These are phyloP conservation scores for Mucor velutinosus DNA, from an alignment of 371 early-diverging fungal genomes.

Conservation along the genomic window DNA sequence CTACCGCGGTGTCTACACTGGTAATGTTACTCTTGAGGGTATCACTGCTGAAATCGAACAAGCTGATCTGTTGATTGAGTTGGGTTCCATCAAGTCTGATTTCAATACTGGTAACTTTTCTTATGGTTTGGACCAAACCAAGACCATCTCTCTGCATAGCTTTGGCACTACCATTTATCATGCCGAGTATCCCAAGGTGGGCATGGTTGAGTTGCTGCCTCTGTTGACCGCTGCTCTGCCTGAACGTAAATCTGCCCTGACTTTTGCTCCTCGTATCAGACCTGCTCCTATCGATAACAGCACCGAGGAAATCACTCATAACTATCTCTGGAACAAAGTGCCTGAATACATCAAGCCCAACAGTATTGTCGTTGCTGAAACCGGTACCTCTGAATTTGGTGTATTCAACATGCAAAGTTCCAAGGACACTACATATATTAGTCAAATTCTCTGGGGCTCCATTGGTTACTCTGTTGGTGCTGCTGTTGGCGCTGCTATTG, in stretches of 20 bases:
- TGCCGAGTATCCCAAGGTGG: slow-evolving; percentile 41
- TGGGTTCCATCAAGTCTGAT: slow-evolving; percentile 52
- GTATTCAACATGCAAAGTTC: slow-evolving; percentile 39
- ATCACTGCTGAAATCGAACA: slow-evolving; percentile 35
- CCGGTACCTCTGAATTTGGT: slow-evolving; percentile 55
- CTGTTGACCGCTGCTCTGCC: slow-evolving; percentile 33
- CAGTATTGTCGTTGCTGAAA: slow-evolving; percentile 50
- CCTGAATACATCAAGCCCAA: slow-evolving; percentile 31
- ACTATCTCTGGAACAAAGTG: slow-evolving; percentile 48
- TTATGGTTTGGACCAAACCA: slow-evolving; percentile 26
- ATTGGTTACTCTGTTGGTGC: slow-evolving; percentile 48
- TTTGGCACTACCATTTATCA: slow-evolving; percentile 33
- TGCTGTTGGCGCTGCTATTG: slow-evolving; percentile 39
- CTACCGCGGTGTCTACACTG: slow-evolving; percentile 46
- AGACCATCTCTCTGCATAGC: slow-evolving; percentile 44
- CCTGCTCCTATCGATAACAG: slow-evolving; percentile 20
- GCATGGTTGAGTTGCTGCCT: slow-evolving; percentile 39
- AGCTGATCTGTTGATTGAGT: slow-evolving; percentile 44
- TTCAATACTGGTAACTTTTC: slow-evolving; percentile 58
- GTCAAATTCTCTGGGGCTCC: slow-evolving; percentile 47
- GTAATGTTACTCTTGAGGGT: slow-evolving; percentile 29
- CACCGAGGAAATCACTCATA: slow-evolving; percentile 30
- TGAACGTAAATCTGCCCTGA: slow-evolving; percentile 3
- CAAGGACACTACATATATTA: slow-evolving; percentile 31
- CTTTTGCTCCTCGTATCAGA: slow-evolving; percentile 22